Evolutionary conservation across 805 yeast genomes (phyloP).

Genomic region (Blastobotrys americana): DNA sequence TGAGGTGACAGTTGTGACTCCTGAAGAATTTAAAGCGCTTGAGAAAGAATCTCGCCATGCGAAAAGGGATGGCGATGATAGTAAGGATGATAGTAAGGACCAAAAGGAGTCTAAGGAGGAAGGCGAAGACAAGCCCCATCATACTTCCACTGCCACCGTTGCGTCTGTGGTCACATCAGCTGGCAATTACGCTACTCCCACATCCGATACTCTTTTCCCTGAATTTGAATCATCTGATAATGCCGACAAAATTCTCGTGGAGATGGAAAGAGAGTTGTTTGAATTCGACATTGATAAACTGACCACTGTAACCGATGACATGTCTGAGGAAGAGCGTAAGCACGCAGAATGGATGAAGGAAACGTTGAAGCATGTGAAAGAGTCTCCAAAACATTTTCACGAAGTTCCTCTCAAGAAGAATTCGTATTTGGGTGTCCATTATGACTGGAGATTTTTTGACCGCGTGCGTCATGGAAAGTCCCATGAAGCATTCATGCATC

Average conservation of each 20-base stretch:
- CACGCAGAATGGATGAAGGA: slow-evolving; percentile 16
- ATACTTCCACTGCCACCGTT: not conserved
- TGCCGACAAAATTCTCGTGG: slow-evolving; percentile 11
- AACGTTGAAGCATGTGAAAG: slow-evolving; percentile 8
- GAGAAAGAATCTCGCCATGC: slow-evolving; percentile 13
- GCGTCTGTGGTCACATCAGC: not conserved
- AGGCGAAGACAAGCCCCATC: slow-evolving; percentile 4
- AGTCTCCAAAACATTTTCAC: slow-evolving; percentile 18
- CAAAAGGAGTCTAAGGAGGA: slow-evolving; percentile 2
- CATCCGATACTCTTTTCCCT: slow-evolving; percentile 1
- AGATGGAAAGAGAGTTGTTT: slow-evolving; percentile 14
- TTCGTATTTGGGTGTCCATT: slow-evolving; percentile 30
- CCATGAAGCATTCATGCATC: slow-evolving; percentile 42
- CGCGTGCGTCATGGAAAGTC: slow-evolving; percentile 33
- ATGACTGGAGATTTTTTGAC: slow-evolving; percentile 65
- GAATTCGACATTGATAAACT: slow-evolving; percentile 13
- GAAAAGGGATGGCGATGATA: slow-evolving; percentile 13
- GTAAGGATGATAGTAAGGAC: slow-evolving; percentile 8
- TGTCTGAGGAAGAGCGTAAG: slow-evolving; percentile 1
- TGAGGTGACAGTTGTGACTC: slow-evolving; percentile 7
- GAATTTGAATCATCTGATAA: not conserved
- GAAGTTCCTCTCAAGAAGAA: slow-evolving; percentile 14
- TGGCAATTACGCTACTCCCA: slow-evolving; percentile 1
- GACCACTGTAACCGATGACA: not conserved
- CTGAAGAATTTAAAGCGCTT: slow-evolving; percentile 7